These are phyloP conservation scores for Melanomma pulvis-pyrius DNA, from an alignment of 495 filamentous ascomycete species.

Conservation along the genomic window DNA sequence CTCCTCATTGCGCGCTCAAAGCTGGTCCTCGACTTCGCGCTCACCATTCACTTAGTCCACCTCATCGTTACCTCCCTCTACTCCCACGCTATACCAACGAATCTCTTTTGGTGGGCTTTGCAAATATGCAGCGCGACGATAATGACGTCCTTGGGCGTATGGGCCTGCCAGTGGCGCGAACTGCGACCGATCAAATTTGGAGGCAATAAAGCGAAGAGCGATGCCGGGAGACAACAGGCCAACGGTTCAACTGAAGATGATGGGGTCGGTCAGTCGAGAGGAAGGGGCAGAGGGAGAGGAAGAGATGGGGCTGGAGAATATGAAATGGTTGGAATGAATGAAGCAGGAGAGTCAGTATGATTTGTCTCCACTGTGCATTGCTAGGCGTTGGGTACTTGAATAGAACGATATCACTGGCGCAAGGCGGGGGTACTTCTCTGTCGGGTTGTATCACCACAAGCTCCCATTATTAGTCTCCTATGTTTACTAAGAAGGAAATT, in stretches of 20 bases:
- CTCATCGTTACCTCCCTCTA: conserved; percentile 78
- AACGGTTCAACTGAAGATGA: conserved; percentile 47
- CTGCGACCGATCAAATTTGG: conserved; percentile 88
- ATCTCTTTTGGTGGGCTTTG: conserved; percentile 85
- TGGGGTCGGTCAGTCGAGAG: conserved; percentile 55
- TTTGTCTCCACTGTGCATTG: conserved; percentile 25
- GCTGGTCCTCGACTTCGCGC: conserved; percentile 87
- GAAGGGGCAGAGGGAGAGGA: conserved; percentile 56
- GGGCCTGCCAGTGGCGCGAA: conserved; percentile 89
- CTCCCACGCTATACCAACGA: conserved; percentile 69
- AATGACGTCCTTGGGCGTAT: conserved; percentile 77
- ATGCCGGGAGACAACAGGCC: conserved; percentile 34
- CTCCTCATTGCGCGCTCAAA: conserved; percentile 83
- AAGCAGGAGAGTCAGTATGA: conserved; percentile 43
- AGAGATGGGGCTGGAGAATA: conserved; percentile 70
- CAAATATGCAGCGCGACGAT: conserved; percentile 68
- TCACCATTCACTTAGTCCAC: conserved; percentile 86
- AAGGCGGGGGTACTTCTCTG: neutral
- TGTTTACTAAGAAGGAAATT: neutral
- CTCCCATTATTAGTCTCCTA: neutral
- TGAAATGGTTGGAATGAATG: conserved; percentile 76
- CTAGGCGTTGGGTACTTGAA: conserved; percentile 24
- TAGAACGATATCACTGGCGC: neutral
- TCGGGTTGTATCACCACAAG: neutral
- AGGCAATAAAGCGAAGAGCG: conserved; percentile 51